Evolutionary conservation across 2,329 filamentous ascomycete genomes (phyloP).

Genomic region (Penicillium sp.): DNA sequence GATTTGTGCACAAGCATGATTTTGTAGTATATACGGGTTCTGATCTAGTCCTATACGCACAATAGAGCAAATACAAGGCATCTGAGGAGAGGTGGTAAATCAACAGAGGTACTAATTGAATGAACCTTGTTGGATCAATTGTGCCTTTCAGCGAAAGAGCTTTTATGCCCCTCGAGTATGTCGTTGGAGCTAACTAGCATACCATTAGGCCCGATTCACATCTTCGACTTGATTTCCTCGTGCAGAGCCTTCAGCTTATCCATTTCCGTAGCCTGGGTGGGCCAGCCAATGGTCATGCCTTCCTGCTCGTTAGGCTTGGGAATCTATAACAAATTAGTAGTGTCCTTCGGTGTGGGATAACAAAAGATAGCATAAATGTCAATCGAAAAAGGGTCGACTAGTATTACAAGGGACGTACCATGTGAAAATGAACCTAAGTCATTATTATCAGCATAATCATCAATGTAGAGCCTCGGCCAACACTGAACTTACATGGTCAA

Average conservation of each 20-base stretch:
- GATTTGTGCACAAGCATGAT: constrained; percentile 3
- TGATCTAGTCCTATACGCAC: not conserved
- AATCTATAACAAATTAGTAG: constrained; percentile 61
- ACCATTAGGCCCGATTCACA: constrained; percentile 58
- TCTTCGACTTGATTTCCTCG: constrained; percentile 87
- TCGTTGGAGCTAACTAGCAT: not conserved
- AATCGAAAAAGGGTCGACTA: not conserved
- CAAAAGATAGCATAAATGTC: not conserved
- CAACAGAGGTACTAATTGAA: not conserved
- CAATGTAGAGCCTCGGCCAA: not conserved
- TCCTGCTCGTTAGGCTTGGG: constrained; percentile 87
- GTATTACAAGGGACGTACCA: constrained; percentile 60
- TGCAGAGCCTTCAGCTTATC: constrained; percentile 76
- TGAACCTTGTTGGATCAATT: not conserved
- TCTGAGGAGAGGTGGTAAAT: not conserved
- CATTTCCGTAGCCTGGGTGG: constrained; percentile 75
- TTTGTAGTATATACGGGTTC: constrained; percentile 18
- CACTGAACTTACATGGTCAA: constrained; percentile 74
- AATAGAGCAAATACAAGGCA: constrained; percentile 11
- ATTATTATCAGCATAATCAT: constrained; percentile 6
- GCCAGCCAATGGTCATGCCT: constrained; percentile 82
- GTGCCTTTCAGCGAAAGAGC: not conserved
- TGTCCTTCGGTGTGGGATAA: not conserved
- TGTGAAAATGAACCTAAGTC: constrained; percentile 83
- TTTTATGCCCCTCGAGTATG: not conserved